phyloP scores from a whole-genome alignment of 176 grass and related monocot genomes.

The Dendrocalamus sinicus region DNA sequence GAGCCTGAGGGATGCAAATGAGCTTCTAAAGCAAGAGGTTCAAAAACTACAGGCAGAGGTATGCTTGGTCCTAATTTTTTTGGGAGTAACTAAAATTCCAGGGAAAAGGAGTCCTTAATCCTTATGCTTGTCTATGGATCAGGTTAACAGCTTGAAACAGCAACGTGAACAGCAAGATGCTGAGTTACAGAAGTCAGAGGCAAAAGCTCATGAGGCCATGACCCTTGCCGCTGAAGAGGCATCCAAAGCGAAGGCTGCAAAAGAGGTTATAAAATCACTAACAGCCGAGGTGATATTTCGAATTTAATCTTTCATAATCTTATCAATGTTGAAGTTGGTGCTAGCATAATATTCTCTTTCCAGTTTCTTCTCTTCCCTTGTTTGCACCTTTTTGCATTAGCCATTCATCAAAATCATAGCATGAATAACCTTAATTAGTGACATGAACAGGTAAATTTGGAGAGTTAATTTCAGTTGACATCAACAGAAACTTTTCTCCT shows the following conservation, averaged over 20 bases:
- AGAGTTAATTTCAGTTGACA: neutral
- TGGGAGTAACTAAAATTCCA: neutral
- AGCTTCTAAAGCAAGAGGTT: conserved; percentile 88
- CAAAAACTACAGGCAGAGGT: conserved; percentile 87
- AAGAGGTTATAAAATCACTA: conserved; percentile 93
- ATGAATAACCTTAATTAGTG: neutral
- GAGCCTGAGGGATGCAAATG: conserved; percentile 74
- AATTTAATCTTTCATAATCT: neutral
- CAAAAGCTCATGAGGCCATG: conserved; percentile 71
- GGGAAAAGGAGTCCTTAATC: neutral
- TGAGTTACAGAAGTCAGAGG: conserved; percentile 71
- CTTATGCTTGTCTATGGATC: conserved; percentile 38
- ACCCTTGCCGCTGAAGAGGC: conserved; percentile 75
- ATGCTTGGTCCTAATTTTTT: conserved; percentile 31
- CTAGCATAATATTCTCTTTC: neutral
- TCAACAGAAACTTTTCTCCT: neutral
- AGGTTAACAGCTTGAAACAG: conserved; percentile 71
- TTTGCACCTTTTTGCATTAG: conserved; percentile 8
- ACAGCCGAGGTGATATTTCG: conserved; percentile 73
- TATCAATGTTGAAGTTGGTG: neutral
- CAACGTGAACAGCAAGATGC: conserved; percentile 63
- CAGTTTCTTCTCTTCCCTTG: neutral
- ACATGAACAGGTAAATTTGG: neutral
- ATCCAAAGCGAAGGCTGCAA: conserved; percentile 77
- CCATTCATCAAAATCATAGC: neutral